Evolutionary conservation across 176 grass and related monocot species (phyloP).

Genomic region (Bromus sterilis): DNA sequence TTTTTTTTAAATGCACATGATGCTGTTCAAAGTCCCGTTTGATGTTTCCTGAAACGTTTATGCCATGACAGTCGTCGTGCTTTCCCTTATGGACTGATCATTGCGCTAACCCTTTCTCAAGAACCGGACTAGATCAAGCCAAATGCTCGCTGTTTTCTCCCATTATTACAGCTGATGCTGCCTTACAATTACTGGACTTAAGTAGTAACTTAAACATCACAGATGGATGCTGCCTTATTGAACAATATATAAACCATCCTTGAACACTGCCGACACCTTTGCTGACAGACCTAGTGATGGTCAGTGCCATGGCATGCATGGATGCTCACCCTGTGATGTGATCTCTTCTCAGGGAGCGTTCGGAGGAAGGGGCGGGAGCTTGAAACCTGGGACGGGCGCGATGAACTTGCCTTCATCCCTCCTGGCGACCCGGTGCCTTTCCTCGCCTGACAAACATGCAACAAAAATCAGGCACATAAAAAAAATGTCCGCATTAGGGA

Average conservation of each 20-base stretch:
- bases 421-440: background rate
- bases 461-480: no score
- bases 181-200: background rate
- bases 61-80: background rate
- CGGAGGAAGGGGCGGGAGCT: background rate
- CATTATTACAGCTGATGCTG: background rate
- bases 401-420: background rate
- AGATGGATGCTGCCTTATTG: background rate
- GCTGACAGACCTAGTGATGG: no score
- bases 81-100: background rate
- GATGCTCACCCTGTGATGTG: no score
- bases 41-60: background rate
- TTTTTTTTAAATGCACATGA: no score
- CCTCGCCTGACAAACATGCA: background rate
- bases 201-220: background rate
- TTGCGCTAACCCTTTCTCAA: background rate
- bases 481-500: no score
- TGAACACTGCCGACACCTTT: no score
- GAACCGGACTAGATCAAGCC: background rate
- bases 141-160: background rate
- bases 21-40: background rate
- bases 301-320: no score
- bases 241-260: no score
- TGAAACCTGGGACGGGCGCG: background rate
- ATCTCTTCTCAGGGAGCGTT: background rate